phyloP scores from a whole-genome alignment of 805 yeast species.

The Lachancea quebecensis region DNA sequence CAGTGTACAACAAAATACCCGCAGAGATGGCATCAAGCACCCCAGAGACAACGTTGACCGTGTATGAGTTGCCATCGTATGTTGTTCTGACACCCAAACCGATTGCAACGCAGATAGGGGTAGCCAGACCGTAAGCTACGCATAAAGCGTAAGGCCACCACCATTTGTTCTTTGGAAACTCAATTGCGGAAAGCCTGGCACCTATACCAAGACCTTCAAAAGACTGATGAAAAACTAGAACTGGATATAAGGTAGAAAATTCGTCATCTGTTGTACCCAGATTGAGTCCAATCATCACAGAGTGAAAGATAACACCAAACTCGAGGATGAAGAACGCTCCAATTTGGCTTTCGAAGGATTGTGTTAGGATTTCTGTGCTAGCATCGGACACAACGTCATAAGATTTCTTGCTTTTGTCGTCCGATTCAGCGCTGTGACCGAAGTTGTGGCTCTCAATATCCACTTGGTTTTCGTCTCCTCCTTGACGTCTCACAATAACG shows the following conservation, averaged over 20 bases:
- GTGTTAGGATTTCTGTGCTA: not conserved
- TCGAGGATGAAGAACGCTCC: constrained; percentile 53
- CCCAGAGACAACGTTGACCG: constrained; percentile 53
- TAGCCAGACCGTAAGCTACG: constrained; percentile 47
- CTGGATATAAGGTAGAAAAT: constrained; percentile 56
- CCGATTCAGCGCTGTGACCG: not conserved
- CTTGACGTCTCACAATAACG: constrained; percentile 9
- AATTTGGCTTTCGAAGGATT: constrained; percentile 25
- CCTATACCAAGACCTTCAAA: constrained; percentile 80
- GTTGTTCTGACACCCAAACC: constrained; percentile 63
- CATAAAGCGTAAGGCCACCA: constrained; percentile 42
- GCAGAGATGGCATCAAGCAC: constrained; percentile 65
- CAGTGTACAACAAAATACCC: constrained; percentile 66
- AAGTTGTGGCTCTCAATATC: constrained; percentile 2
- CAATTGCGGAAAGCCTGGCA: constrained; percentile 53
- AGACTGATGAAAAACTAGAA: constrained; percentile 65
- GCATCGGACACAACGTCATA: constrained; percentile 2
- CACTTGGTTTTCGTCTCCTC: not conserved
- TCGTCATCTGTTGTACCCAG: constrained; percentile 61
- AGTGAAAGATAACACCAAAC: constrained; percentile 69
- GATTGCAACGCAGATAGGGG: constrained; percentile 65
- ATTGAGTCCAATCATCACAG: constrained; percentile 66
- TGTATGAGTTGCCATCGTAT: constrained; percentile 49
- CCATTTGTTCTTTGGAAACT: constrained; percentile 42
- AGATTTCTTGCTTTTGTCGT: constrained; percentile 5